Base-by-base conservation (phyloP, 2,329 filamentous ascomycete species). In the Pyrenophora tritici-repentis region DNA sequence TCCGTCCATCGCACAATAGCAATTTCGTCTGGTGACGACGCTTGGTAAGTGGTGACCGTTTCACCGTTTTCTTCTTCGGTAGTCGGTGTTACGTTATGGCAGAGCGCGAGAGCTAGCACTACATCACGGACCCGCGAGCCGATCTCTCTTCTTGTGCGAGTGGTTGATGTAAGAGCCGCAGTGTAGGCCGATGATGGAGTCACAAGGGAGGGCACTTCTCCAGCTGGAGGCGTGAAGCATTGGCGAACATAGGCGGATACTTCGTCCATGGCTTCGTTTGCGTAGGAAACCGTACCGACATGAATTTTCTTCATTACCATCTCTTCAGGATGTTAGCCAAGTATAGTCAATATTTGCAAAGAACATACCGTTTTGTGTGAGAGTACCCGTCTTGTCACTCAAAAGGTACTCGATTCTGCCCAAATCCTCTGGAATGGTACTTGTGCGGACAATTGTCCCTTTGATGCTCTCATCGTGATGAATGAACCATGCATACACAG, bases 301-400 rank as follows among this genome's bases (percentile, higher is more conserved):
- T 99, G 95, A 5, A 99, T 93, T 75, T 99, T 99, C 71, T 95
- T 96, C 82, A 99, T 88, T 68, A 97, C 93, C 92, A 97, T 97
- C 67, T 96, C 91, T 82, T 41, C 22, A 13, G 3, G 39, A 62
- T 57, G 51, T 70, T 47, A 69, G 60, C 14, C n/a, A 12, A 18
- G 62, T 45, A 59, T 9, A 29, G 8, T 12, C 20, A n/a, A 4
- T 13, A 24, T 8, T 7, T 29, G 7, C 17, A 18, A n/a, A 24
- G n/a, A 4, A 65, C 75, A 61, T 72, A 81, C 79, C 84, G 67
- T 99, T 99, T 63, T 97, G 91, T 0, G 94, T 99, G 53, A 99
- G 75, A 1, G 94, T 99, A n/a, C 94, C 94, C 0, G 94, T 99
- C 75, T 99, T 99, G 74, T 99, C 94, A 57, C 91, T 97, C 24